Percentiles rank a stretch among this genome's conserved stretches.
phyloP scores from a whole-genome alignment of 306 rosid species.

The Prinsepia uniflora region DNA sequence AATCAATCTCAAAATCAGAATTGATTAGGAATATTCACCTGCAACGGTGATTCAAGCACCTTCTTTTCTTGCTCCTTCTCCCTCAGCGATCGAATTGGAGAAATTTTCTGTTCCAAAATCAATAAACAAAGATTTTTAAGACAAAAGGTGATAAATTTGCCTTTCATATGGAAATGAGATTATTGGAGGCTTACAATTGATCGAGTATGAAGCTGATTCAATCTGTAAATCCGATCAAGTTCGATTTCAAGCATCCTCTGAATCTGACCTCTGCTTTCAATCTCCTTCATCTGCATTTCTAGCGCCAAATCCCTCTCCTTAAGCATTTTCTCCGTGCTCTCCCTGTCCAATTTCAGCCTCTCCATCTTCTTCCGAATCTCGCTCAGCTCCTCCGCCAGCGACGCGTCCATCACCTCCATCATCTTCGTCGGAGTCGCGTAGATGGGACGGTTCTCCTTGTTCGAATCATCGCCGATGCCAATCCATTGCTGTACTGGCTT shows the following conservation, averaged over 20 bases:
- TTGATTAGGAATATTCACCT: constrained; percentile 28
- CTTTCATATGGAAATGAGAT: too few relatives aligned
- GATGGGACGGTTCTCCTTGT: constrained; percentile 53
- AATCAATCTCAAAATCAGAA: neutral
- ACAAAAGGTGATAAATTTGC: neutral
- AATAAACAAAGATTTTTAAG: neutral
- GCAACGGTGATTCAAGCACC: constrained; percentile 25
- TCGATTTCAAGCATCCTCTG: constrained; percentile 80
- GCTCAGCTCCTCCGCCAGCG: constrained; percentile 81
- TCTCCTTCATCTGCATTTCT: constrained; percentile 55
- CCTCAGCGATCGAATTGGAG: constrained; percentile 77
- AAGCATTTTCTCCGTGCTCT: constrained; percentile 59
- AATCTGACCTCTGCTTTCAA: constrained; percentile 52
- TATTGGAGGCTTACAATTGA: constrained; percentile 42
- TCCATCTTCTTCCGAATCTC: constrained; percentile 72
- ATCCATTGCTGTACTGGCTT: constrained; percentile 31
- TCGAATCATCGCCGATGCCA: constrained; percentile 8
- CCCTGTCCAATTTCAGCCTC: constrained; percentile 52
- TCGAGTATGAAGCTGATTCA: constrained; percentile 68
- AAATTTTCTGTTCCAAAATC: constrained; percentile 47
- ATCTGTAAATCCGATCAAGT: constrained; percentile 73
- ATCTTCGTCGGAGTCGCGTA: neutral
- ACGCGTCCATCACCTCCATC: constrained; percentile 43
- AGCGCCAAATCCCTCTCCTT: constrained; percentile 48
- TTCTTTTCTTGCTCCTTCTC: constrained; percentile 63